Base-by-base conservation (phyloP, 805 yeast genomes). In the Candida pini region DNA sequence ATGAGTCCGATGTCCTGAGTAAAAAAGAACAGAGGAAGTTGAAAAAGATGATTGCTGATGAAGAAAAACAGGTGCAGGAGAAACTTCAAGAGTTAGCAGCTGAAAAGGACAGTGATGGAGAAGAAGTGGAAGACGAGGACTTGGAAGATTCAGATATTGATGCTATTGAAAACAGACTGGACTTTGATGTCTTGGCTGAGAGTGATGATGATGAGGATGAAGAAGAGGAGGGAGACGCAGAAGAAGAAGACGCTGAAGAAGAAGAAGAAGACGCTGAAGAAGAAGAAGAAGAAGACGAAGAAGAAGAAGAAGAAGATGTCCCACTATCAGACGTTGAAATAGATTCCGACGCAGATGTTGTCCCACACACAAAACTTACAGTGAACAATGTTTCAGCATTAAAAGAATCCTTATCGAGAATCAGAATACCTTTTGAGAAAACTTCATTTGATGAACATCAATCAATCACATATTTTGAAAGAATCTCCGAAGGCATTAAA, bases 321-420 rank as follows among this genome's bases (percentile, higher is more conserved):
- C 83, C 96, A 15, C 72, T 87, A 34, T 84, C 95, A 1, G 97
- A 88, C 35, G 97, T 82, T 18, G 97, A 90, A 53, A 64, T 86
- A 28, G 97, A 88, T 53, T 85, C 92, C 2, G 97, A 89, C 56
- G 95, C 95, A 13, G 98, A 92, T 58, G 76, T 89, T 29, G 88
- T 90, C 24, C 97, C 97, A 31, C 78, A 82, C 62, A 87, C 92
- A 38, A 89, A 89, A 58, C 71, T 87, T 33, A 89, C 96, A 9
- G 68, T 90, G 44, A 88, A 92, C 62, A 90, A 92, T 63, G 69
- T 67, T 30, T 80, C 84, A n/a, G 97, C 98, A 4, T 61, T 84
- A 53, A 76, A 69, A 44, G 83, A 81, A 33, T 65, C 86, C 2
- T 64, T 81, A 33, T 78, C 78, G 17, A 73, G 88, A 53, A 72